These are phyloP conservation scores for Symbiodinium pilosum DNA, from an alignment of 73 alveolate genomes.

Conservation along the genomic window DNA sequence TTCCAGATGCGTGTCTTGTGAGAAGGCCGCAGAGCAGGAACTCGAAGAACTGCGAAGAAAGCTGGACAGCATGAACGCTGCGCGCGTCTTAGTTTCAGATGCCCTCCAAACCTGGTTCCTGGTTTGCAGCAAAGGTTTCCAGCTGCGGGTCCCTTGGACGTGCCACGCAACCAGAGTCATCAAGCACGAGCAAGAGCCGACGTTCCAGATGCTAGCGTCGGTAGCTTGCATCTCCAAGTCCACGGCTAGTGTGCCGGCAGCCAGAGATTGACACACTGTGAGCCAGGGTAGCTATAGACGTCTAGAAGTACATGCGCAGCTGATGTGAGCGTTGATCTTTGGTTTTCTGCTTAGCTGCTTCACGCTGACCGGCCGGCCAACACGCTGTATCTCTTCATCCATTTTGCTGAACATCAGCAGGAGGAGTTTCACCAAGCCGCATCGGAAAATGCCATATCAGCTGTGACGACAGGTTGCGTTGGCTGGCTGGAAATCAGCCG, in stretches of 20 bases:
- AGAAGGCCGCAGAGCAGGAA: conserved; percentile 77
- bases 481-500: too few species aligned
- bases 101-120: background rate
- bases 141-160: background rate
- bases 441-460: too few species aligned
- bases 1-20: background rate
- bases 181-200: background rate
- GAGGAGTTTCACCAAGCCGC: background rate
- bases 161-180: background rate
- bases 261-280: background rate
- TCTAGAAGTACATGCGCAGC: background rate
- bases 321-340: background rate
- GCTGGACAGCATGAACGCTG: conserved; percentile 28
- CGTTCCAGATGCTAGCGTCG: background rate
- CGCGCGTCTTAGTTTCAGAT: background rate
- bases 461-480: too few species aligned
- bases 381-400: too few species aligned
- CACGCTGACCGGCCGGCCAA: too few species aligned
- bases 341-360: too few species aligned
- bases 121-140: background rate
- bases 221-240: background rate
- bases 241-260: background rate
- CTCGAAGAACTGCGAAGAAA: conserved; percentile 41
- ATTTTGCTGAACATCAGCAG: background rate
- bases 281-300: background rate